Conservation (phyloP, 192 early-diverging fungal genomes). For the Geranomyces michiganensis region DNA sequence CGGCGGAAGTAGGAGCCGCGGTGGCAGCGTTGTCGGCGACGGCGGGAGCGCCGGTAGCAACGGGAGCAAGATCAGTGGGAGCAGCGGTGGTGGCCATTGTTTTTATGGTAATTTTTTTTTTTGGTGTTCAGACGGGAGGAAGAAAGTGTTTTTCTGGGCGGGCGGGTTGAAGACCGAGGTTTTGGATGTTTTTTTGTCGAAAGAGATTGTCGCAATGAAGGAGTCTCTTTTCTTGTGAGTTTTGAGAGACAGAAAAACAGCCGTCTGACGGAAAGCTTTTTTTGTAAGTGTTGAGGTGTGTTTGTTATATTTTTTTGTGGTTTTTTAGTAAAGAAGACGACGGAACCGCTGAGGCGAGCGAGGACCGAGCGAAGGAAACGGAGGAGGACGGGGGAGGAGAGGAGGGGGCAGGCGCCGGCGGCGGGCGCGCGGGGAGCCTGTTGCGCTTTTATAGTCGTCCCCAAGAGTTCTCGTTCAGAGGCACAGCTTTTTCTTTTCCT, state of each 20-base stretch:
- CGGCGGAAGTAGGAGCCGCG: conserved; percentile 40
- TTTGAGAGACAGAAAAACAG: no score
- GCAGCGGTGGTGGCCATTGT: conserved; percentile 48
- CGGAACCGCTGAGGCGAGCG: no score
- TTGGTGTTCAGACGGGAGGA: conserved; percentile 1
- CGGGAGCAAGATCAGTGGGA: conserved; percentile 33
- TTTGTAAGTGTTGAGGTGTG: background rate
- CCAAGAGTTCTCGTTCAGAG: no score
- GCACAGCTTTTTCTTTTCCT: no score
- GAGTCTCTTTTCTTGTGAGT: conserved; percentile 21
- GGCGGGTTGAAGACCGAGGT: background rate
- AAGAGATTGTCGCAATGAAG: conserved; percentile 34
- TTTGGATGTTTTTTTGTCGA: background rate
- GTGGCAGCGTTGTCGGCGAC: conserved; percentile 34
- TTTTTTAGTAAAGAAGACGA: background rate
- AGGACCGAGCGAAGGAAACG: no score
- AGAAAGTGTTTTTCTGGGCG: no score
- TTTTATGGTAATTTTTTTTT: background rate
- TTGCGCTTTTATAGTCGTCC: no score
- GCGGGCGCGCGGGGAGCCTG: no score
- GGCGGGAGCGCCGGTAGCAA: conserved; percentile 11
- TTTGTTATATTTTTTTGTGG: conserved; percentile 24
- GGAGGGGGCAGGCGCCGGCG: no score
- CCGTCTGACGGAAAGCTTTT: no score
- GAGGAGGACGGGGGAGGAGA: no score